Evolutionary conservation across 331 rosid genomes (phyloP).

Genomic region (Rhamnella rubrinervis): DNA sequence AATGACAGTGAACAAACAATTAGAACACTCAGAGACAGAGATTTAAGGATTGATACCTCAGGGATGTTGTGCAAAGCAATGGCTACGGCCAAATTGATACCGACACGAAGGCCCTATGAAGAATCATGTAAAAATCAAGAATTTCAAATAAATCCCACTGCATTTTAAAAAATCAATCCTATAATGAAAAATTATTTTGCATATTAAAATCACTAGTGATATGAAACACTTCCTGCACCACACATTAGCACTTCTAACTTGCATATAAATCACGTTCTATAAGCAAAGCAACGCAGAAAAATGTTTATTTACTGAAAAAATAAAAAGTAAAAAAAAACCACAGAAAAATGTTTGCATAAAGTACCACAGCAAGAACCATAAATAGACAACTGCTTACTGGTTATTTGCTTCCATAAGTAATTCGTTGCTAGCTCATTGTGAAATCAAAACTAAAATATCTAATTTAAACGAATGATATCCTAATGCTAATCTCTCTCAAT

Average conservation of each 20-base stretch:
- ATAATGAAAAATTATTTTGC: neutral
- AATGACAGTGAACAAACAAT: constrained; percentile 13
- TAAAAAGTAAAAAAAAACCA: neutral
- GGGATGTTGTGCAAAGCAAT: constrained; percentile 98
- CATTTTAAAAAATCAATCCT: neutral
- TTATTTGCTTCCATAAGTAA: neutral
- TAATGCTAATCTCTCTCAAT: constrained; percentile 9
- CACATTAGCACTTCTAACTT: neutral
- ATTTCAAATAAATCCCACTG: neutral
- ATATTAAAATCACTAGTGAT: neutral
- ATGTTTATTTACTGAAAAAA: neutral
- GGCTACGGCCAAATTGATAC: constrained; percentile 93
- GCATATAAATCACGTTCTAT: neutral
- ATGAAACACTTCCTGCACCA: neutral
- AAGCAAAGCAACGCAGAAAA: neutral
- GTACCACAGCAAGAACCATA: constrained; percentile 5
- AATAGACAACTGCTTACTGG: neutral
- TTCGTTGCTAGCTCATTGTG: no score
- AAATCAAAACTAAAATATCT: neutral
- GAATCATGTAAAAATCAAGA: constrained; percentile 28
- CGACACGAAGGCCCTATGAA: constrained; percentile 88
- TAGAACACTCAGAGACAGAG: neutral
- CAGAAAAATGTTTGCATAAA: neutral
- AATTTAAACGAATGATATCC: constrained; percentile 12
- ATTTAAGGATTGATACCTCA: constrained; percentile 56